Base-by-base conservation (phyloP, 2,329 filamentous ascomycete genomes). In the Sporothrix phasma region DNA sequence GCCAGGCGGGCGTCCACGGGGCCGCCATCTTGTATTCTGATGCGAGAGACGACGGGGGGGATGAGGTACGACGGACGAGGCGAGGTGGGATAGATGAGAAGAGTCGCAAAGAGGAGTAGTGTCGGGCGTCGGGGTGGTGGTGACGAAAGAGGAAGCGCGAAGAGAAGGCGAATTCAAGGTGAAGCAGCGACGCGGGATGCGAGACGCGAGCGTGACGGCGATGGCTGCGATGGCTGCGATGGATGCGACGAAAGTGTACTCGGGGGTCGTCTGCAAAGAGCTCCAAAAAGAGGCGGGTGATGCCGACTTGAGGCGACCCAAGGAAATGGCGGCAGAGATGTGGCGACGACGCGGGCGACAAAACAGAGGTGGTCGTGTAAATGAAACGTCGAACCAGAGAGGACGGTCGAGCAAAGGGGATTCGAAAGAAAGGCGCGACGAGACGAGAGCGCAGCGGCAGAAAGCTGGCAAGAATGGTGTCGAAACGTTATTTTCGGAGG, bases 1-100 rank as follows among this genome's bases (percentile, higher is more conserved):
- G 39, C 66, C 65, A 15, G 66, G 66, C 2, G 66, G 67, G 34
- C 67, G 62, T 43, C 66, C 66, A 43, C 67, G 63, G 8, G 64
- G 67, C n/a, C 26, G 66, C 37, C 66, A 67, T 68, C 51, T 43
- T 62, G 26, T 31, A 19, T 49, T 22, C 22, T 37, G 41, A 17
- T 37, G 19, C 13, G 34, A n/a, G n/a, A n/a, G 22, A 24, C 11
- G 22, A 22, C 17, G 3, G 17, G 7, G 15, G 19, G 31, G 8
- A 53, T 11, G n/a, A 15, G 26, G 15, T 26, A 43, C 39, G 29
- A 46, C 29, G 29, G n/a, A 37, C 5, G 34, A 17, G 19, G 46
- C 13, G n/a, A 22, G 26, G 19, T 19, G 43, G 39, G 31, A 47
- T 22, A 43, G 19, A 22, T 19, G n/a, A 37, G 11, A 39, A 56